Evolutionary conservation across 2,329 filamentous ascomycete genomes (phyloP).

Genomic region (Setomelanomma holmii): DNA sequence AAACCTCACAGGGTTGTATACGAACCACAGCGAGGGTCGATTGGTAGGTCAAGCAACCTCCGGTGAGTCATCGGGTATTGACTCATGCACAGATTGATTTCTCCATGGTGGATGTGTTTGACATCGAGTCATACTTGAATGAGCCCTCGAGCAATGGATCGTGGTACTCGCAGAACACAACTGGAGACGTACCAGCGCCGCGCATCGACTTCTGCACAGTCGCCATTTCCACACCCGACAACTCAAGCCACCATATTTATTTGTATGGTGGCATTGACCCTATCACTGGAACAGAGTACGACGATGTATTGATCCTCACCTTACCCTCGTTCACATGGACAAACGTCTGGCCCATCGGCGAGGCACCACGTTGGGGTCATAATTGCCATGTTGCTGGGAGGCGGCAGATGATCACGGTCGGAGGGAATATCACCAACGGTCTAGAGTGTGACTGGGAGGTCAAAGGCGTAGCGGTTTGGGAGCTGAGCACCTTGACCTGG

Average conservation of each 20-base stretch:
- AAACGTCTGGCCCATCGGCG: constrained; percentile 42
- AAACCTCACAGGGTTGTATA: not conserved
- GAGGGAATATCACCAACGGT: constrained; percentile 31
- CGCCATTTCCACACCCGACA: not conserved
- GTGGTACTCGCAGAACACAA: not conserved
- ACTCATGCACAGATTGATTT: constrained; percentile 18
- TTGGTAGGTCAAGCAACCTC: constrained; percentile 40
- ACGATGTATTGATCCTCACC: constrained; percentile 20
- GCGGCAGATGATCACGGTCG: constrained; percentile 50
- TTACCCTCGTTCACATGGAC: constrained; percentile 55
- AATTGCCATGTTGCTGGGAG: constrained; percentile 48
- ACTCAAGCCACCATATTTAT: not conserved
- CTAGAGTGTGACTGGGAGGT: constrained; percentile 26
- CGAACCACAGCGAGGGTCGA: constrained; percentile 15
- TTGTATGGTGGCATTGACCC: not conserved
- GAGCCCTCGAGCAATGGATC: not conserved
- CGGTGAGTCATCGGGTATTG: not conserved
- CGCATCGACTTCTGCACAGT: not conserved
- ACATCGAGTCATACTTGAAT: constrained; percentile 25
- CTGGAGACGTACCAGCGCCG: not conserved
- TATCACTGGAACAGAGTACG: not conserved
- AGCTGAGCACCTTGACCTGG: constrained; percentile 12
- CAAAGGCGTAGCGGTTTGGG: constrained; percentile 26
- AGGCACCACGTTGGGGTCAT: constrained; percentile 45
- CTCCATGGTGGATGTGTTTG: constrained; percentile 48